A percentile compares a stretch with the other conserved stretches of the same genome.
Evolutionary conservation across 106 monocot genomes (phyloP).

Genomic region (Iris macrosiphon): DNA sequence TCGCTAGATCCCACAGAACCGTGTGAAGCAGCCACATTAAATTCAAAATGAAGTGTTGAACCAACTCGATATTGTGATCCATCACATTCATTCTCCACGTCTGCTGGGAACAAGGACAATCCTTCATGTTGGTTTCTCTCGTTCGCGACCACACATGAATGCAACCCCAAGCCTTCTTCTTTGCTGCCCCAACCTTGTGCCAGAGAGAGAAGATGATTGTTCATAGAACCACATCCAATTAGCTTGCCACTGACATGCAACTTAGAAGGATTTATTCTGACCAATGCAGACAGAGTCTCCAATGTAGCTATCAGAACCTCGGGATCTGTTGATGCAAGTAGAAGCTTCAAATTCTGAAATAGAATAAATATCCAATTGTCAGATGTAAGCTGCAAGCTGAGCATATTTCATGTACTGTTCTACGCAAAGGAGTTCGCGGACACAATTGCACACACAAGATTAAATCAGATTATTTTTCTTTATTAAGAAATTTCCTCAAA

Average conservation of each 20-base stretch:
- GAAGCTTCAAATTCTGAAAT: slow-evolving; percentile 82
- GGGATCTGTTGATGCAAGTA: slow-evolving; percentile 94
- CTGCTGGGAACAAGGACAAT: slow-evolving; percentile 74
- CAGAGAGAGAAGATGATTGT: slow-evolving; percentile 77
- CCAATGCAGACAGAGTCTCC: slow-evolving; percentile 80
- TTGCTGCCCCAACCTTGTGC: slow-evolving; percentile 99
- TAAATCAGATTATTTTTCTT: no score
- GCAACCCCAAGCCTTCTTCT: slow-evolving; percentile 96
- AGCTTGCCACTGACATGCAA: slow-evolving; percentile 89
- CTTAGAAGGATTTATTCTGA: slow-evolving; percentile 96
- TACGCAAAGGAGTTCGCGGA: no score
- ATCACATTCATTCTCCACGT: slow-evolving; percentile 48
- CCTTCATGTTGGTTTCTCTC: slow-evolving; percentile 73
- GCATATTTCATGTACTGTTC: no score
- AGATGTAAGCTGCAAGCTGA: no score
- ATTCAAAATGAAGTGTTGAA: slow-evolving; percentile 96
- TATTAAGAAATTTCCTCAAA: no score
- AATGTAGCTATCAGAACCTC: slow-evolving; percentile 83
- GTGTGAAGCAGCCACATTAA: slow-evolving; percentile 31
- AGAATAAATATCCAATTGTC: slow-evolving; percentile 5
- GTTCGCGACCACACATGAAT: slow-evolving; percentile 83
- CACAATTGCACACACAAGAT: no score
- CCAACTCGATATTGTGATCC: slow-evolving; percentile 62
- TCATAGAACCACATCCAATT: slow-evolving; percentile 75
- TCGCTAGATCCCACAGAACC: slow-evolving; percentile 16